These are phyloP conservation scores for Thinopyrum elongatum DNA, from an alignment of 176 grass and related monocot species.

Conservation along the genomic window DNA sequence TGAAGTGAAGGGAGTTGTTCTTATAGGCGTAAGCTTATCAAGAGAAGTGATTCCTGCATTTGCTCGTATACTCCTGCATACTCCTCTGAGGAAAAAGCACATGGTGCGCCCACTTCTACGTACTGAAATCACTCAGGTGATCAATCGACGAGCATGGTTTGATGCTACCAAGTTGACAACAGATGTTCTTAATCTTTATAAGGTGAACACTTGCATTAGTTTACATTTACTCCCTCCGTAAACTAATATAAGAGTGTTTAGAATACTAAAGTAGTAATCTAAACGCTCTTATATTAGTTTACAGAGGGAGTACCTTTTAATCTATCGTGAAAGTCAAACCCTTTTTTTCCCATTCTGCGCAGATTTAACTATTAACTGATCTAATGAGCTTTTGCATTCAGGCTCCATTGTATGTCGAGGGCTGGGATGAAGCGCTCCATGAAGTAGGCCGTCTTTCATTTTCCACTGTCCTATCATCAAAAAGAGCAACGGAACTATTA, in stretches of 20 bases:
- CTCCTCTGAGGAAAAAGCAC: conserved; percentile 91
- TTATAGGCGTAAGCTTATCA: conserved; percentile 87
- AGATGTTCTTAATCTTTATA: conserved; percentile 81
- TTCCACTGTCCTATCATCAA: conserved; percentile 77
- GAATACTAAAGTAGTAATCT: too few relatives aligned
- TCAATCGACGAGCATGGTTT: conserved; percentile 89
- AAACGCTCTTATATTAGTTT: too few relatives aligned
- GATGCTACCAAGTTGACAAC: conserved; percentile 89
- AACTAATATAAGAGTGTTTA: too few relatives aligned
- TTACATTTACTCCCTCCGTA: too few relatives aligned
- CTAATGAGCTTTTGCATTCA: conserved; percentile 38
- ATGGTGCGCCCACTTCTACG: conserved; percentile 90
- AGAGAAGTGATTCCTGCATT: conserved; percentile 93
- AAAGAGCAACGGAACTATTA: conserved; percentile 62
- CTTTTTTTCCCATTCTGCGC: background rate
- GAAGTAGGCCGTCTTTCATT: conserved; percentile 93
- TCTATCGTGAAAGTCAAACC: too few relatives aligned
- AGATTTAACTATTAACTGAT: background rate
- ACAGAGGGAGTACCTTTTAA: too few relatives aligned
- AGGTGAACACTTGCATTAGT: conserved; percentile 47
- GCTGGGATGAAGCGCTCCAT: conserved; percentile 97
- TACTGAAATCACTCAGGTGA: conserved; percentile 95
- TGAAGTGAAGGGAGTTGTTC: conserved; percentile 91
- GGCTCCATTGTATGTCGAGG: conserved; percentile 89
- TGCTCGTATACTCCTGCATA: conserved; percentile 94